Percentiles rank a stretch among this genome's conserved stretches.
Conservation (phyloP, 2,329 filamentous ascomycete genomes). For the Corinectria fuckeliana region DNA sequence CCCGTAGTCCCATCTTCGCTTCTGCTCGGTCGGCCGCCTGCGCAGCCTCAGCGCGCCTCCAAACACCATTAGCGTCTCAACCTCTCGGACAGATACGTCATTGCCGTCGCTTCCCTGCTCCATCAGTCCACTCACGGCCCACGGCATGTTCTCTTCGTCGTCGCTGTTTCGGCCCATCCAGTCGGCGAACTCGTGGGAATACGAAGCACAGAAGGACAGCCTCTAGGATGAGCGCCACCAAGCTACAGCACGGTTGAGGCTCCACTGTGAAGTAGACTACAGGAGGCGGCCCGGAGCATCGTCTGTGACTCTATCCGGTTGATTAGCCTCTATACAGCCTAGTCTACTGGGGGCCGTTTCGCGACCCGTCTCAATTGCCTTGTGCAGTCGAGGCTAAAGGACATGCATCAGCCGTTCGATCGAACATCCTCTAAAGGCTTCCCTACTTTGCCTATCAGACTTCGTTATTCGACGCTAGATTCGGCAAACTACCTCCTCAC, state of each 20-base stretch:
- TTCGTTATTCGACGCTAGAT: background rate
- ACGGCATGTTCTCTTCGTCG: background rate
- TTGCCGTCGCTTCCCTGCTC: background rate
- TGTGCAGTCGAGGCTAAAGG: background rate
- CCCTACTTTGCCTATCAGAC: background rate
- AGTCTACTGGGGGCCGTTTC: background rate
- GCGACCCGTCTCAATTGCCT: background rate
- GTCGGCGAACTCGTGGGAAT: background rate
- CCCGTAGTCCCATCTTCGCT: background rate
- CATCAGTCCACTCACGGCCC: background rate
- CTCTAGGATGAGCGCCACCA: background rate
- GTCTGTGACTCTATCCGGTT: too few species aligned
- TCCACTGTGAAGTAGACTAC: background rate
- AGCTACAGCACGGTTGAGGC: background rate
- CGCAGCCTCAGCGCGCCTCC: background rate
- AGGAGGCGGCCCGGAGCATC: background rate
- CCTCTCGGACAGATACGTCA: background rate
- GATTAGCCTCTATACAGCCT: background rate
- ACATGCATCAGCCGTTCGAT: background rate
- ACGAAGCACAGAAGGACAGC: too few species aligned
- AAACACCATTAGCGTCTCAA: background rate
- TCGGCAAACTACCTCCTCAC: too few species aligned
- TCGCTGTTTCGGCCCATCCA: background rate
- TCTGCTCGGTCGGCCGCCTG: constrained; percentile 10
- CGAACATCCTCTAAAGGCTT: background rate